Conservation (phyloP, 441 rosid species). For the Euphorbia schlechtendalii region DNA sequence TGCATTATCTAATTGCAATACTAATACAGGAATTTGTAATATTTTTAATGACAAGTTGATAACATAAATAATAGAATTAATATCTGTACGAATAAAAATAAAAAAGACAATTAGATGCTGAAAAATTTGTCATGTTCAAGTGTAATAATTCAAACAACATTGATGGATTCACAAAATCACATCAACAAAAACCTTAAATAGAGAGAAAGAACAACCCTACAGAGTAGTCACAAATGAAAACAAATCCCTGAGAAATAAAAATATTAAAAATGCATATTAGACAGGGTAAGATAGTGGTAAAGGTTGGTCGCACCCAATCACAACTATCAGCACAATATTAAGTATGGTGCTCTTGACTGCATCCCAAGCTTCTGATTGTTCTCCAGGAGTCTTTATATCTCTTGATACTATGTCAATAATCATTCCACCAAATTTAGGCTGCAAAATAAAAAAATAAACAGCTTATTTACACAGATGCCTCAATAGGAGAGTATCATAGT, state of each 20-base stretch:
- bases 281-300: conserved; percentile 2
- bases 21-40: background rate
- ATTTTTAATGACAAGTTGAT: background rate
- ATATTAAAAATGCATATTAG: background rate
- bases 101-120: background rate
- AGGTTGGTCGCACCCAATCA: conserved; percentile 40
- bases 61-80: background rate
- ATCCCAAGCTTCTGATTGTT: conserved; percentile 51
- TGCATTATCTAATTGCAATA: background rate
- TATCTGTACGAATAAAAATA: background rate
- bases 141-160: background rate
- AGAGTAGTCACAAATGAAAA: background rate
- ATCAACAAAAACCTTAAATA: background rate
- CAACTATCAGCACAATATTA: conserved; percentile 59
- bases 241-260: background rate
- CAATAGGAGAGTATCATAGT: background rate
- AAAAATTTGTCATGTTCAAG: background rate
- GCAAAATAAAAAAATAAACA: conserved; percentile 21
- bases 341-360: conserved; percentile 68
- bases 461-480: background rate
- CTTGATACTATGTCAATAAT: conserved; percentile 87
- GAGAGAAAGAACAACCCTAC: background rate
- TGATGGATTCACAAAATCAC: background rate
- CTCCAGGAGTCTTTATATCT: conserved; percentile 52
- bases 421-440: conserved; percentile 92